Evolutionary conservation across 1,284 basidiomycete species (phyloP), one percentile per base, ranked within the genome.

Genomic region (Ganoderma meredithae): DNA sequence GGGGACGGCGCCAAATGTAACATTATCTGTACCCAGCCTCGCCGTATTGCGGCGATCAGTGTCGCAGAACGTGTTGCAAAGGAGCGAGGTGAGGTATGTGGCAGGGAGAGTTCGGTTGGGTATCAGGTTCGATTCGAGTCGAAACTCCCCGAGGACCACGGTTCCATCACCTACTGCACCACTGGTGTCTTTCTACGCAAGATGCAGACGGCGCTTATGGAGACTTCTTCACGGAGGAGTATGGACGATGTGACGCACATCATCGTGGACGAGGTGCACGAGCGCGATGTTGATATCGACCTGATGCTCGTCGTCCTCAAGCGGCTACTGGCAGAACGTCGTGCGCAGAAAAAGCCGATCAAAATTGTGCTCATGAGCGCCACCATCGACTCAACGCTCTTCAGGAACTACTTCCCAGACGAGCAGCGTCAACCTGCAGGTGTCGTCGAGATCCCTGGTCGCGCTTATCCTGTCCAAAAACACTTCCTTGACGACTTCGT

Each of bases 291-390:
- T 67, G 96, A 98, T 78, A 98, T 95, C 0, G 97, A 99, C 79
- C 82, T 99, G 59, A 81, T 97, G 59, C 87, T 99, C 10, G 95
- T 97, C 67, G 95, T 97, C 15, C 86, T 99, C 72, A 97, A 97
- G 81, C 90, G 94, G 27, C 81, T 98, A 25, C 80, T 98, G 72
- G 88, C 87, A 7, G 92, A 96, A 72, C 88, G 96, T 72, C 91
- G 88, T 75, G 84, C 87, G 4, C 88, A 90, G 72, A 87, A 88
- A 40, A 88, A 90, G 62, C 93, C 95, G 12, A 83, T 99, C 80
- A 97, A 96, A 80, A 85, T 99, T 71, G 83, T 98, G 55, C 88
- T 99, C 65, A 98, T 98, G 96, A 97, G 95, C 75, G 96, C 97
- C 2, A 98, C 97, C 41, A 95, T 98, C 79, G 94, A 98, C 76